Conservation (phyloP, 1,139 yeast genomes). For the Insectozyma bohioensis region DNA sequence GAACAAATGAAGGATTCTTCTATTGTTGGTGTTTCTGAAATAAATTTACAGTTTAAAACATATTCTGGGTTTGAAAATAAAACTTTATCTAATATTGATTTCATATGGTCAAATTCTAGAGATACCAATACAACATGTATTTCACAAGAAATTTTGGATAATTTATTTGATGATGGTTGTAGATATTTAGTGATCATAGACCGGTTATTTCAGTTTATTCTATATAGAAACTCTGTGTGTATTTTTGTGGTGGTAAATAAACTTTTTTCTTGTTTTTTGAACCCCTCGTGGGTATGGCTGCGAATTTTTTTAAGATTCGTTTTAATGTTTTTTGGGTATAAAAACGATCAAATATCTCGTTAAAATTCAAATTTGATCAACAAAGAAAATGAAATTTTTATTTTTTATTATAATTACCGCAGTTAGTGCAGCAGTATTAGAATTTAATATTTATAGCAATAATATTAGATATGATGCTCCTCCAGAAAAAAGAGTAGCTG, state of each 20-base stretch:
- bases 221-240: too few species aligned
- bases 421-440: conserved; percentile 3
- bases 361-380: too few species aligned
- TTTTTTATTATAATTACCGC: too few species aligned
- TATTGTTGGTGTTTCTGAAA: conserved; percentile 18
- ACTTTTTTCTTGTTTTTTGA: too few species aligned
- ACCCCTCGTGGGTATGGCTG: too few species aligned
- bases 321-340: too few species aligned
- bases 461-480: conserved; percentile 37
- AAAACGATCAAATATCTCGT: too few species aligned
- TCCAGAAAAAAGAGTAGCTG: conserved; percentile 18
- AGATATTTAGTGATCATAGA: conserved; percentile 46
- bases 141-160: conserved; percentile 35
- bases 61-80: conserved; percentile 38
- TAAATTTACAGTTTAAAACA: conserved; percentile 30
- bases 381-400: too few species aligned
- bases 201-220: too few species aligned
- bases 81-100: conserved; percentile 21
- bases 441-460: conserved; percentile 34
- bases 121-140: conserved; percentile 21
- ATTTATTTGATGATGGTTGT: conserved; percentile 18
- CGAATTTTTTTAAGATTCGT: too few species aligned
- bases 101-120: conserved; percentile 26
- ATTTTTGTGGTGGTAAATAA: too few species aligned
- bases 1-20: conserved; percentile 24